Base-by-base conservation (phyloP, 805 yeast genomes). In the Myxozyma monticola region DNA sequence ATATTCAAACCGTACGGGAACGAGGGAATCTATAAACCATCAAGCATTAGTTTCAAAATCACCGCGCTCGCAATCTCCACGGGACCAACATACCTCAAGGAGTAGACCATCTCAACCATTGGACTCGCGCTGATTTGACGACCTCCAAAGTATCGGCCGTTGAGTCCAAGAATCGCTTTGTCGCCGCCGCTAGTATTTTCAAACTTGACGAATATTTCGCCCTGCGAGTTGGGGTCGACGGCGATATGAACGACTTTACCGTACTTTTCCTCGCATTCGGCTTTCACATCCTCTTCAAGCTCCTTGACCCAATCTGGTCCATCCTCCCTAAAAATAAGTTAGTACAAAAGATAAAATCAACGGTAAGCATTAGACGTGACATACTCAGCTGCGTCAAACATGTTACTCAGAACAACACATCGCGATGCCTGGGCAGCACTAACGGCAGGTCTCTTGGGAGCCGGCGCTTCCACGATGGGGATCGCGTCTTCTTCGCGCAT, bases 131-230 rank as follows among this genome's bases (percentile, higher is more conserved):
- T 44, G 42, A 68, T 59, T 40, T 54, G 58, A 6, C 66, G 59
- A 9, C 70, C 71, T 10, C 66, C 71, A 48, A 69, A 69, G 34
- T 45, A 68, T 28, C 73, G 48, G 7, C 69, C 70, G 41, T 69
- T 63, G 9, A 68, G 60, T 18, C 67, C 68, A 22, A 39, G 53
- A 28, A 58, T 46, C 12, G 71, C 71, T 28, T 46, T 50, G n/a
- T 54, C 62, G 30, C 62, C 65, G 22, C 53, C 59, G 18, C 49
- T 51, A 17, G 48, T 39, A 9, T 50, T 46, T 18, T 37, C 60
- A 59, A 69, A 68, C 41, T 66, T 67, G 35, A 66, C 54, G 48
- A 58, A 66, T 18, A 67, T 58, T 28, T 66, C 68, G 22, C 72
- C 73, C 21, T 57, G 45, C 7, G 59, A 51, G n/a, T 65, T 48